Base-by-base conservation (phyloP, 2,329 filamentous ascomycete species). In the Ramularia collo-cygni region DNA sequence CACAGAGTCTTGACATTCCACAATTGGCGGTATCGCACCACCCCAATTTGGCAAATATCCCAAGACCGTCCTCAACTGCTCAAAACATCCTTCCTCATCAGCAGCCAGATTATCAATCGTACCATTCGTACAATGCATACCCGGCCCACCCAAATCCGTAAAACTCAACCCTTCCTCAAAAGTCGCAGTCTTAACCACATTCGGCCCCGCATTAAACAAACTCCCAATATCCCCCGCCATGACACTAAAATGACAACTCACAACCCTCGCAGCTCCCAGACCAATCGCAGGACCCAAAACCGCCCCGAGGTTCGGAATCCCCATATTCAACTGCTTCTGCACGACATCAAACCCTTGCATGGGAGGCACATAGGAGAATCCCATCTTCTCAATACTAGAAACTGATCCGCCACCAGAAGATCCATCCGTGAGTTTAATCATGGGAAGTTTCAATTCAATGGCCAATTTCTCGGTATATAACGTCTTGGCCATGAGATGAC, bases 51-150 rank as follows among this genome's bases (percentile, higher is more conserved):
- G 77, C 2, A 81, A 60, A 47, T 74, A 81, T 16, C 66, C 61
- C 14, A 81, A 54, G 1, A 81, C 69, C 0, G 67, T 73, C 1
- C 75, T 64, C 3, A 82, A 54, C 54, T 82, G 78, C 49, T 75
- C 70, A 43, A 79, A 81, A 45, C 76, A 79, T 28, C 72, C 75
- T n/a, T 65, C 64, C 55, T 82, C 77, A 43, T 77, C 71, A 3
- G 67, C 64, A 0, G 77, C 77, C 2, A 80, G 63, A 38, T 81
- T 82, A 44, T 82, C 78, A 35, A 81, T 79, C 0, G 77, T 82
- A 0, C 78, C 78, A 43, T 82, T 82, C 1, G 73, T 75, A 50
- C 76, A 79, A 52, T 82, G 77, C 57, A 81, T 71, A 14, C 61
- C 62, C 0, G 77, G 75, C 0, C 78, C 78, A 3, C 78, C 77